Evolutionary conservation across 2,329 filamentous ascomycete species (phyloP).

Genomic region (Fusarium verticillioides): DNA sequence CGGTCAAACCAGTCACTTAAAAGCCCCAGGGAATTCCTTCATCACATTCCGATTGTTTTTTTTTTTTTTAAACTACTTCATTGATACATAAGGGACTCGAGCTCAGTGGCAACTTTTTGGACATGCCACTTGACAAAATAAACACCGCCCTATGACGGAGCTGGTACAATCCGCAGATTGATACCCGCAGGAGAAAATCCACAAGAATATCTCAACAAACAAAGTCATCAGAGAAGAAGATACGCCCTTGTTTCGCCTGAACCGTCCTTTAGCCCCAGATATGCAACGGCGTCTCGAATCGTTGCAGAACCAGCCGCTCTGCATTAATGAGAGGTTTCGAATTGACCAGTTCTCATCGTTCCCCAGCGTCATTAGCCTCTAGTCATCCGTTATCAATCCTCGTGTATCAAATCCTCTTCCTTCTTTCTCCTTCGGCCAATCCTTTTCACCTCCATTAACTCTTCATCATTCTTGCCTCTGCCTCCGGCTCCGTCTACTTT

Average conservation of each 20-base stretch:
- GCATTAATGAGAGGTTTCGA: slow-evolving; percentile 14
- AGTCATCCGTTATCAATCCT: slow-evolving; percentile 29
- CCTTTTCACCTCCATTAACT: slow-evolving; percentile 22
- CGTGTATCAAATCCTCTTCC: slow-evolving; percentile 21
- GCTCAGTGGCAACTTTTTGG: slow-evolving; percentile 21
- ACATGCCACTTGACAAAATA: slow-evolving; percentile 35
- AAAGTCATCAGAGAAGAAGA: slow-evolving; percentile 14
- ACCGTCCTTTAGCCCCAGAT: slow-evolving; percentile 10
- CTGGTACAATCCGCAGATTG: slow-evolving; percentile 9
- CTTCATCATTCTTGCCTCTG: slow-evolving; percentile 4
- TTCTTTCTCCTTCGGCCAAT: slow-evolving; percentile 5
- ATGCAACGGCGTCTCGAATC: slow-evolving; percentile 32
- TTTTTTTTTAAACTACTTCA: slow-evolving; percentile 24
- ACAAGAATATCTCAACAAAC: neutral
- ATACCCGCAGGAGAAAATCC: slow-evolving; percentile 4
- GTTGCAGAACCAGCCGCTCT: slow-evolving; percentile 16
- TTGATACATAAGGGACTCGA: slow-evolving; percentile 37
- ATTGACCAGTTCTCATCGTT: slow-evolving; percentile 12
- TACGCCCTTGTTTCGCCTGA: slow-evolving; percentile 33
- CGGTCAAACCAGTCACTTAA: neutral
- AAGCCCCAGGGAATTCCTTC: neutral
- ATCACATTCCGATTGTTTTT: slow-evolving; percentile 20
- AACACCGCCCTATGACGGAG: slow-evolving; percentile 22
- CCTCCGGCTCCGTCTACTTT: slow-evolving; percentile 32
- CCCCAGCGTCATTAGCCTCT: slow-evolving; percentile 28